These are phyloP conservation scores for Reutealis trisperma DNA, from an alignment of 345 rosid genomes.

Conservation along the genomic window DNA sequence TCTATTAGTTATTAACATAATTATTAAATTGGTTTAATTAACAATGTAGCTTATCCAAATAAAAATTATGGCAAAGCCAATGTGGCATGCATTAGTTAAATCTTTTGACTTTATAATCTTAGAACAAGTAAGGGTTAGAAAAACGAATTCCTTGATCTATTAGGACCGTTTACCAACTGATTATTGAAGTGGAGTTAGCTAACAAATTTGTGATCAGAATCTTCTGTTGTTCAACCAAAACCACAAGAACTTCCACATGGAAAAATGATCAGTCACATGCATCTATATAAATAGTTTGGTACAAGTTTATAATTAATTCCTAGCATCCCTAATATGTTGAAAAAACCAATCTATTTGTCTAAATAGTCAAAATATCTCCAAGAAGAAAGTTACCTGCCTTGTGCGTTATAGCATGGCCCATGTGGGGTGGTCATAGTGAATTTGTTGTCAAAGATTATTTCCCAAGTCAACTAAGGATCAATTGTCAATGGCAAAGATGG, in stretches of 20 bases:
- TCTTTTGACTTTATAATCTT: neutral
- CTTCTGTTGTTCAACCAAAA: conserved; percentile 9
- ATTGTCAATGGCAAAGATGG: too few species aligned
- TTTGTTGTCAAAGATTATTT: too few species aligned
- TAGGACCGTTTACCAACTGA: conserved; percentile 4
- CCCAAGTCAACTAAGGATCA: too few species aligned
- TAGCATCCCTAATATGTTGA: conserved; percentile 12
- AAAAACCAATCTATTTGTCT: neutral
- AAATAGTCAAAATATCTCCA: neutral
- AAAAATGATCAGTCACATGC: neutral
- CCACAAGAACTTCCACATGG: neutral
- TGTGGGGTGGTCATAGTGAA: too few species aligned
- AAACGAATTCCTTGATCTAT: neutral
- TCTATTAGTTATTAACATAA: too few species aligned
- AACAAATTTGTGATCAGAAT: neutral
- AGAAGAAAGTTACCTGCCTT: neutral
- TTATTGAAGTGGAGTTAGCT: neutral
- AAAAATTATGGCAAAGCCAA: neutral
- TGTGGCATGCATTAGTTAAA: neutral
- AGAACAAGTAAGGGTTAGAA: neutral
- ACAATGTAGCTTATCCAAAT: neutral
- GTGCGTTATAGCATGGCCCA: too few species aligned
- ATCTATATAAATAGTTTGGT: neutral
- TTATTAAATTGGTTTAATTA: too few species aligned
- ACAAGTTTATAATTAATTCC: neutral